A percentile compares a stretch with the other conserved stretches of the same genome.
Evolutionary conservation across 139 green algal genomes (phyloP).

Genomic region (Auxenochlorella pyrenoidosa): DNA sequence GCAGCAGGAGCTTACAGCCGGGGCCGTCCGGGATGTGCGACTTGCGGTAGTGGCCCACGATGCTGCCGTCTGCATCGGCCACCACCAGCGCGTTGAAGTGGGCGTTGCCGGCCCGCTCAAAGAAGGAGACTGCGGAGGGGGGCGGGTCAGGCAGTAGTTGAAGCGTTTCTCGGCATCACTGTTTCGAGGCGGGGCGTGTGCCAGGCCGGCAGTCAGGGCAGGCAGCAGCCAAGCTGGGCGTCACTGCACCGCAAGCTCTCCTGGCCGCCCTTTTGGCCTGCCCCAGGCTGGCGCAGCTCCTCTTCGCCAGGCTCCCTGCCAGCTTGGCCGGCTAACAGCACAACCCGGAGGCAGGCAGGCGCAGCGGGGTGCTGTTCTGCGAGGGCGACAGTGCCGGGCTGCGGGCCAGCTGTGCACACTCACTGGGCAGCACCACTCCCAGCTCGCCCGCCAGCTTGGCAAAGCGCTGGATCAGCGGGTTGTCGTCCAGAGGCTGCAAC

Average conservation of each 20-base stretch:
- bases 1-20: constrained; percentile 43
- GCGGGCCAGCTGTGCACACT: background rate
- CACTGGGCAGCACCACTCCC: constrained; percentile 65
- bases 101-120: constrained; percentile 65
- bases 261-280: too few relatives aligned
- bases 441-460: constrained; percentile 70
- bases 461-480: constrained; percentile 55
- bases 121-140: constrained; percentile 65
- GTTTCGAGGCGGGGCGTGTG: too few relatives aligned
- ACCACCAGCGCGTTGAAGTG: constrained; percentile 78
- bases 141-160: too few relatives aligned
- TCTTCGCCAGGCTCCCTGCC: too few relatives aligned
- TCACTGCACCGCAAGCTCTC: too few relatives aligned
- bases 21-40: constrained; percentile 79
- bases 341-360: too few relatives aligned
- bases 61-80: constrained; percentile 67
- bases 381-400: background rate
- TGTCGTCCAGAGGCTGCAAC: constrained; percentile 56
- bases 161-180: too few relatives aligned
- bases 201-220: too few relatives aligned
- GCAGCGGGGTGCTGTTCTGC: background rate
- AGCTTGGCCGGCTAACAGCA: background rate
- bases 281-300: too few relatives aligned
- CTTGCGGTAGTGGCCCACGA: constrained; percentile 76
- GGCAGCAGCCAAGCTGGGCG: too few relatives aligned